Conservation (phyloP, 257 asterid genomes). For the Gentiana straminea region DNA sequence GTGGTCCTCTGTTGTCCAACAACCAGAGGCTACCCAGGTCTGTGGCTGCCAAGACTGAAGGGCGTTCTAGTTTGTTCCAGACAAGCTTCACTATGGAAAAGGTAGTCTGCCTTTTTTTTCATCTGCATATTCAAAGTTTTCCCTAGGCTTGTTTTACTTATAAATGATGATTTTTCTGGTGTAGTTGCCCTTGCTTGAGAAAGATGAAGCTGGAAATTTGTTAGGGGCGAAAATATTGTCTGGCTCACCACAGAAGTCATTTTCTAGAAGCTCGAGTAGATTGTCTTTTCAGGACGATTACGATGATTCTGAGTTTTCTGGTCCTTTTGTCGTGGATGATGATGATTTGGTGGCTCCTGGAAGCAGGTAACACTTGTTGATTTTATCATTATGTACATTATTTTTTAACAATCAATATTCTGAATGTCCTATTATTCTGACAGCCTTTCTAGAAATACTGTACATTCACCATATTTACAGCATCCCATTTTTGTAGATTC, state of each 20-base stretch:
- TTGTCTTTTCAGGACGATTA: slow-evolving; percentile 66
- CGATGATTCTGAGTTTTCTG: slow-evolving; percentile 61
- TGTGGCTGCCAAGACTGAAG: slow-evolving; percentile 23
- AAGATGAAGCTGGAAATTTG: slow-evolving; percentile 37
- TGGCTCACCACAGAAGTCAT: slow-evolving; percentile 48
- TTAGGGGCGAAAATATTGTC: slow-evolving; percentile 26
- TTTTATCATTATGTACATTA: not conserved
- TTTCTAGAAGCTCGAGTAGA: slow-evolving; percentile 58
- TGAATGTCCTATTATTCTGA: no score
- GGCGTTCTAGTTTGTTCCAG: slow-evolving; percentile 30
- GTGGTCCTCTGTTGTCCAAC: slow-evolving; percentile 28
- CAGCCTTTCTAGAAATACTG: no score
- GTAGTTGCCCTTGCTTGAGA: slow-evolving; percentile 37
- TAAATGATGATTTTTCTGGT: slow-evolving; percentile 11
- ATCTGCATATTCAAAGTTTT: not conserved
- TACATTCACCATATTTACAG: no score
- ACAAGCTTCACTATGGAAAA: slow-evolving; percentile 39
- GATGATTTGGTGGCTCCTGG: slow-evolving; percentile 46
- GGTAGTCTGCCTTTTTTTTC: slow-evolving; percentile 23
- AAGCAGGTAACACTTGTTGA: slow-evolving; percentile 44
- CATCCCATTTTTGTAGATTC: no score
- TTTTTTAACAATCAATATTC: no score
- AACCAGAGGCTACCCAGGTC: slow-evolving; percentile 33
- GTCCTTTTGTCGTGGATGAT: slow-evolving; percentile 65
- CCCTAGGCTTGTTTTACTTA: not conserved